These are phyloP conservation scores for Mycena maculata DNA, from an alignment of 768 basidiomycete species.

Conservation along the genomic window DNA sequence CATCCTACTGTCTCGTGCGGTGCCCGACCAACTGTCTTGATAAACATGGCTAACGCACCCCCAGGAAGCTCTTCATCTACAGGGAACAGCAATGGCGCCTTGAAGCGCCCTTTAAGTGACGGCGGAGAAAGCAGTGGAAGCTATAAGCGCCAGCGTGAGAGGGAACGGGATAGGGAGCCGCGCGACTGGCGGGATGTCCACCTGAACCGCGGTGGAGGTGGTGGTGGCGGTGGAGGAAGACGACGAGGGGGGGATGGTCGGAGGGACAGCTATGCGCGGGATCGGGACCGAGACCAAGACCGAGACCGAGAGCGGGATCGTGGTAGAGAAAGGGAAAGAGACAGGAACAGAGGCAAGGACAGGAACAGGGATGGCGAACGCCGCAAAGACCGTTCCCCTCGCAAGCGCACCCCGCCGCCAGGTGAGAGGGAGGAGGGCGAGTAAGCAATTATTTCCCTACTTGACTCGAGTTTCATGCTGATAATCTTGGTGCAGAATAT, in stretches of 20 bases:
- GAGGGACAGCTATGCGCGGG: slow-evolving; percentile 41
- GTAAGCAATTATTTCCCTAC: slow-evolving; percentile 73
- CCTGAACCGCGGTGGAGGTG: slow-evolving; percentile 55
- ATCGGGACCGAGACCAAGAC: slow-evolving; percentile 35
- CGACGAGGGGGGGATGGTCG: slow-evolving; percentile 41
- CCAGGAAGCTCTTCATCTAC: slow-evolving; percentile 61
- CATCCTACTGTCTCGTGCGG: slow-evolving; percentile 72
- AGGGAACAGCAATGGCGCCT: slow-evolving; percentile 37
- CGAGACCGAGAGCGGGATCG: slow-evolving; percentile 21
- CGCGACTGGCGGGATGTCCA: slow-evolving; percentile 81
- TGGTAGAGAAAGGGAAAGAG: background rate
- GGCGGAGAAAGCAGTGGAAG: slow-evolving; percentile 50
- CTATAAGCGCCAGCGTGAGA: slow-evolving; percentile 67
- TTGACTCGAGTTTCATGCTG: slow-evolving; percentile 24
- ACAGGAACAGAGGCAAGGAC: slow-evolving; percentile 34
- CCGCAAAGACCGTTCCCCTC: slow-evolving; percentile 39
- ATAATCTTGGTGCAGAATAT: slow-evolving; percentile 62
- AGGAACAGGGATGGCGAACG: slow-evolving; percentile 35
- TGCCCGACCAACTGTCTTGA: slow-evolving; percentile 70
- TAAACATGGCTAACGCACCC: slow-evolving; percentile 83
- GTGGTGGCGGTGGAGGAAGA: slow-evolving; percentile 53
- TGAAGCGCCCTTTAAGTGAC: slow-evolving; percentile 83
- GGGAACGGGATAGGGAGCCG: slow-evolving; percentile 54
- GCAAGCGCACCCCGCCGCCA: slow-evolving; percentile 36
- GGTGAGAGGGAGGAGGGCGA: slow-evolving; percentile 90